Evolutionary conservation across 306 rosid genomes (phyloP), one percentile per base, ranked within the genome.

Genomic region (Vigna angularis): DNA sequence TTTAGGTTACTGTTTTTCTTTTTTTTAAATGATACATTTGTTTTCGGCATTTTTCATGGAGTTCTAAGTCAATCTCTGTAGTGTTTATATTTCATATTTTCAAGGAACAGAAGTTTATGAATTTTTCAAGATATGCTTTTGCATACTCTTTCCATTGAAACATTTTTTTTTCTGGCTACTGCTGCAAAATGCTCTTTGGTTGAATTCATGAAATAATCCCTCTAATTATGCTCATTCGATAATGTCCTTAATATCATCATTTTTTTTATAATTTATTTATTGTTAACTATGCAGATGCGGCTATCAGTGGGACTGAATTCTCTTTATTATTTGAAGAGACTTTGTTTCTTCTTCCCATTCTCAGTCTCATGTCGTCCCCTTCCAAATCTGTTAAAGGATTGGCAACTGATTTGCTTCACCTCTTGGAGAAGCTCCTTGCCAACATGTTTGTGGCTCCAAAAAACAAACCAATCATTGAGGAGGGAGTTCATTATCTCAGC

Each of bases 321-420:
- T 73, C 59, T 77, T 72, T 76, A 76, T 82, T 88, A 76, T 82
- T 88, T 42, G 98, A 93, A 87, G 99, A 95, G 81, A 81, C 89
- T 78, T 81, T 93, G 85, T 89, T 92, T 53, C 81, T 91, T 78
- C 88, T 95, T 87, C 99, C 98, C 48, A 71, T 81, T 76, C 82
- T 93, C 72, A 84, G 93, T 86, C 91, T 95, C 79, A 84, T 91
- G 86, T 89, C 99, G n/a, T 95, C 98, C 81, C 88, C 98, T 77
- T 95, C 98, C 44, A 91, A 89, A 76, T 73, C 82, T 74, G 87
- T 95, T 71, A 93, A 89, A 83, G 88, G 91, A 78, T 81, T 82
- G 74, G 91, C 98, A 62, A 80, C 90, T 72, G 92, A 95, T 77
- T 75, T 91, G 71, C 93, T 95, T 84, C 71, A 75, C 62, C 62